Evolutionary conservation across 768 basidiomycete species (phyloP).

Genomic region (Mycena crocata): DNA sequence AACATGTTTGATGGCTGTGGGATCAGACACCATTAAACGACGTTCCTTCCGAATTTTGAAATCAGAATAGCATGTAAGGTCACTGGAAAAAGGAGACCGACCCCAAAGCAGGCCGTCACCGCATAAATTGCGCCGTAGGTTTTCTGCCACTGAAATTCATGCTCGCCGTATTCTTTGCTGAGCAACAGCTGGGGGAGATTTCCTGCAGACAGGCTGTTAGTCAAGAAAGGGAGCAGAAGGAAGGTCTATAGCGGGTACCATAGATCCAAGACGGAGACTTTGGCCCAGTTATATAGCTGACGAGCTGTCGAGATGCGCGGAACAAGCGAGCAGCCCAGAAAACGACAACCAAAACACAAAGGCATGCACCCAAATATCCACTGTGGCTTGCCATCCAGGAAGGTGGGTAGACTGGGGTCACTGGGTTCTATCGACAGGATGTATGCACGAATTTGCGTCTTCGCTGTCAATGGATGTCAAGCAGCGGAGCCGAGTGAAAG

Average conservation of each 20-base stretch:
- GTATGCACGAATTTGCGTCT: too few species aligned
- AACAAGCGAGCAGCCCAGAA: not conserved
- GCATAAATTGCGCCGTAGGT: slow-evolving; percentile 8
- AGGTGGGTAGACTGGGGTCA: too few species aligned
- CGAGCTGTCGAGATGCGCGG: not conserved
- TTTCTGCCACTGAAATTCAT: slow-evolving; percentile 18
- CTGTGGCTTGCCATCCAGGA: too few species aligned
- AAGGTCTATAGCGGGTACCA: not conserved
- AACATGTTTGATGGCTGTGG: not conserved
- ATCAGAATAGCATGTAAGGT: not conserved
- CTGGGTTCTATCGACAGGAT: too few species aligned
- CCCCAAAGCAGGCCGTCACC: slow-evolving; percentile 6
- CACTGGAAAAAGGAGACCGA: not conserved
- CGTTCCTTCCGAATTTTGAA: slow-evolving; percentile 1
- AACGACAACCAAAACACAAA: too few species aligned
- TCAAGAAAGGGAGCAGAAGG: not conserved
- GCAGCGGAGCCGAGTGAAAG: too few species aligned
- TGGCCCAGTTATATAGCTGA: not conserved
- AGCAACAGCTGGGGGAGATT: slow-evolving; percentile 10
- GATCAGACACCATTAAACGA: slow-evolving; percentile 14
- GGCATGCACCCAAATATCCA: too few species aligned
- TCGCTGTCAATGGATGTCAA: too few species aligned
- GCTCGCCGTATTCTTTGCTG: slow-evolving; percentile 14
- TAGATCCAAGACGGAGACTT: not conserved
- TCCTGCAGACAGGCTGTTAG: not conserved